phyloP scores from a whole-genome alignment of 129 eudicot species.

The Ambrosia artemisiifolia region DNA sequence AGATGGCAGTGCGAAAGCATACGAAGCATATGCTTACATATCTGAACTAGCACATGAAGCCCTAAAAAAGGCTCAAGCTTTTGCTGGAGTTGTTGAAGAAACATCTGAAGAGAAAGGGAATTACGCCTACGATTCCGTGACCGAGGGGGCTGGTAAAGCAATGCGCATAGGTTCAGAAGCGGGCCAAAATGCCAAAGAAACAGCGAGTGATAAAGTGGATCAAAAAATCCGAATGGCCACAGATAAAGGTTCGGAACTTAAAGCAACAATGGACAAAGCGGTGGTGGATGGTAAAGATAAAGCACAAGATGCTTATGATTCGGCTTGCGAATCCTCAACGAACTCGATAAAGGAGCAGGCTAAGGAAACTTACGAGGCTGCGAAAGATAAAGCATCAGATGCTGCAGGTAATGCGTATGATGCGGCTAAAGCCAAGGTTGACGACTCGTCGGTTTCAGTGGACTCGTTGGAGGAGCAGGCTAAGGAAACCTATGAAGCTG shows the following conservation, averaged over 20 bases:
- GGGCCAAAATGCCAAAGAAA: conserved; percentile 15
- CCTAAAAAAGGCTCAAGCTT: conserved; percentile 28
- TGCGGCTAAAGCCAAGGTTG: conserved; percentile 12
- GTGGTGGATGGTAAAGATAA: conserved; percentile 13
- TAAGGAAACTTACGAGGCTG: conserved; percentile 35
- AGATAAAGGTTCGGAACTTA: conserved; percentile 28
- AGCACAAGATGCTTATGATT: conserved; percentile 2
- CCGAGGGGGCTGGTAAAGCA: conserved; percentile 26
- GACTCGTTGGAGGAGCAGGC: conserved; percentile 25
- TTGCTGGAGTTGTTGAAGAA: conserved; percentile 30
- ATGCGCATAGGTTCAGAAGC: conserved; percentile 24
- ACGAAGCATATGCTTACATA: conserved; percentile 25
- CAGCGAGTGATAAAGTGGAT: conserved; percentile 27
- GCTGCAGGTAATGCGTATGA: not conserved
- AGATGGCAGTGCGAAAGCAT: conserved; percentile 20
- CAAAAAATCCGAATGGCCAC: conserved; percentile 32
- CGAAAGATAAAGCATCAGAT: conserved; percentile 50
- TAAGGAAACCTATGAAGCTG: conserved; percentile 35
- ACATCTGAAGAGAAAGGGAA: conserved; percentile 22
- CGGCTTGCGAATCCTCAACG: not conserved
- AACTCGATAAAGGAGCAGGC: conserved; percentile 15
- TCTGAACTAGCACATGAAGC: conserved; percentile 31
- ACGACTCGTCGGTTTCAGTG: conserved; percentile 28
- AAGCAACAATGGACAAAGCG: conserved; percentile 7
- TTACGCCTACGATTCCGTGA: conserved; percentile 13